Conservation (phyloP, 1,284 basidiomycete genomes). For the Boletus sp. region DNA sequence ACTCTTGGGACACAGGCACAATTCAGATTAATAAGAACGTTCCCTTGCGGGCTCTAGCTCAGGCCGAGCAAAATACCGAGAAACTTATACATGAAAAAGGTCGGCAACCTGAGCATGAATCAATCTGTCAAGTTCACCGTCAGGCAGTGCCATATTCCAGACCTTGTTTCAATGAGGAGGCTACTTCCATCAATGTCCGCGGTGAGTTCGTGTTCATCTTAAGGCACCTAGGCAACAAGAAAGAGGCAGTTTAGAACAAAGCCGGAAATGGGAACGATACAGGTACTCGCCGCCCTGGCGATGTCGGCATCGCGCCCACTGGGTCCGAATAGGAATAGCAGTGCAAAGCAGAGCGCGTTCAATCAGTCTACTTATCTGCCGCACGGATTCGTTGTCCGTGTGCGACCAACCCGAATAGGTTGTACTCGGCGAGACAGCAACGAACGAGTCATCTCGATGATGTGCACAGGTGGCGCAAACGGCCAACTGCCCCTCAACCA, state of each 20-base stretch:
- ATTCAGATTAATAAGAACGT: not conserved
- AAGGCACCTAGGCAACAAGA: not conserved
- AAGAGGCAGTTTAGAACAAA: not conserved
- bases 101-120: no score
- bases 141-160: not conserved
- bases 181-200: not conserved
- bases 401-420: not conserved
- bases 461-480: not conserved
- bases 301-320: not conserved
- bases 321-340: slow-evolving; percentile 3
- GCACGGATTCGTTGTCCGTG: slow-evolving; percentile 1
- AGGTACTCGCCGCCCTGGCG: not conserved
- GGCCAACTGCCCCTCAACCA: not conserved
- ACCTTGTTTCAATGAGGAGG: not conserved
- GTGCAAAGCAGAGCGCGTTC: slow-evolving; percentile 8
- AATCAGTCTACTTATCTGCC: not conserved
- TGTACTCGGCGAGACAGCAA: not conserved
- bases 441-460: not conserved
- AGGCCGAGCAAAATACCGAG: not conserved
- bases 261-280: not conserved
- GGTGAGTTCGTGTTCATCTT: not conserved
- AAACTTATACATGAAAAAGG: no score
- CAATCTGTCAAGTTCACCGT: not conserved
- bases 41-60: not conserved
- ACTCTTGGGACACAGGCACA: not conserved